Evolutionary conservation across 305 asterid genomes (phyloP).

Genomic region (Galium porrigens): DNA sequence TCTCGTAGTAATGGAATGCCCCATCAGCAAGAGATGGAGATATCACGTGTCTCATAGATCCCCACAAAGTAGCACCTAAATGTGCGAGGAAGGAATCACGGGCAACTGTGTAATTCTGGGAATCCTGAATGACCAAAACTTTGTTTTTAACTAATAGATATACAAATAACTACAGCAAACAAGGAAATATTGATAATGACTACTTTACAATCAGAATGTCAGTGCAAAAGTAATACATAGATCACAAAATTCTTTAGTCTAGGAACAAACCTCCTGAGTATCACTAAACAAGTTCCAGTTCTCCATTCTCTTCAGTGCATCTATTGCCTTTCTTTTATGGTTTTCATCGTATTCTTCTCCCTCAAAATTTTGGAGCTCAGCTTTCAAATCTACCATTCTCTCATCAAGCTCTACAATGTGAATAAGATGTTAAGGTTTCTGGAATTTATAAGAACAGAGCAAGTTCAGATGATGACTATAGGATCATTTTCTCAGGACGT

Average conservation of each 20-base stretch:
- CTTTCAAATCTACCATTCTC: slow-evolving; percentile 85
- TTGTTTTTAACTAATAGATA: slow-evolving; percentile 9
- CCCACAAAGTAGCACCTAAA: slow-evolving; percentile 94
- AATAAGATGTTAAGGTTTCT: slow-evolving; percentile 9
- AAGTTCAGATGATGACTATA: neutral
- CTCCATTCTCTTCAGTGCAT: slow-evolving; percentile 95
- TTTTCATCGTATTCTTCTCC: slow-evolving; percentile 67
- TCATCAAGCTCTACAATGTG: slow-evolving; percentile 68
- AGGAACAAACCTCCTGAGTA: slow-evolving; percentile 46
- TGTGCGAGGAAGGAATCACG: slow-evolving; percentile 94
- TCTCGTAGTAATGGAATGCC: slow-evolving; percentile 90
- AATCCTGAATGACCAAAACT: slow-evolving; percentile 42
- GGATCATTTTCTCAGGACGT: neutral
- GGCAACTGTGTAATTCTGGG: slow-evolving; percentile 84
- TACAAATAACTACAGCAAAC: neutral
- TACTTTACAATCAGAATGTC: neutral
- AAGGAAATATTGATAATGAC: neutral
- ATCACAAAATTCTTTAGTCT: slow-evolving; percentile 2
- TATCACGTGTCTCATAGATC: slow-evolving; percentile 78
- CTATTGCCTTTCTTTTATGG: slow-evolving; percentile 59
- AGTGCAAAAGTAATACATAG: neutral
- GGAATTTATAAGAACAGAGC: neutral
- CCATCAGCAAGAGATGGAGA: slow-evolving; percentile 99
- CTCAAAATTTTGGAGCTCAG: slow-evolving; percentile 72
- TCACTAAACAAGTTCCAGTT: slow-evolving; percentile 90